These are phyloP conservation scores for Cystobasidium ongulense DNA, from an alignment of 768 basidiomycete species.

Conservation along the genomic window DNA sequence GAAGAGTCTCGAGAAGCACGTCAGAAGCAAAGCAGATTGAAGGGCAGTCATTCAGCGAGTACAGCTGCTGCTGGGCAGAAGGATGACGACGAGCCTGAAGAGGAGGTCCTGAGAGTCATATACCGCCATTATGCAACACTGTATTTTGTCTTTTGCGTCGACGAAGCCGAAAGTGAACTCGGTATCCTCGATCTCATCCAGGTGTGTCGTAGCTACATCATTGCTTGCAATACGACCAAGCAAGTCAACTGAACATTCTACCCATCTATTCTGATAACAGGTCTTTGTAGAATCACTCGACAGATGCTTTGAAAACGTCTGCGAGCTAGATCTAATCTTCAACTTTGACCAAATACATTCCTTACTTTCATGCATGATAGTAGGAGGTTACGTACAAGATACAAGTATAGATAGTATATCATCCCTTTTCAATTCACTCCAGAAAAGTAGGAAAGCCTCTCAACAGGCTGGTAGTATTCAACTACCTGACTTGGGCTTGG, in stretches of 20 bases:
- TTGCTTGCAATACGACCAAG: slow-evolving; percentile 2
- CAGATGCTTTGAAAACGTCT: slow-evolving; percentile 93
- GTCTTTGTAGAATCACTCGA: slow-evolving; percentile 97
- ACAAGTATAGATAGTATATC: slow-evolving; percentile 48
- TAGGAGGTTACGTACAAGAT: slow-evolving; percentile 91
- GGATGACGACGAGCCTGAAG: slow-evolving; percentile 38
- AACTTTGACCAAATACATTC: slow-evolving; percentile 99
- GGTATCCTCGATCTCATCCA: slow-evolving; percentile 94
- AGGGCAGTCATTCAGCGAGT: slow-evolving; percentile 43
- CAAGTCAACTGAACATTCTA: neutral
- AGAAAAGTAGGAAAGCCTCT: slow-evolving; percentile 9
- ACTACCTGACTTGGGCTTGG: slow-evolving; percentile 10
- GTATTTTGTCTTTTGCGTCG: slow-evolving; percentile 94
- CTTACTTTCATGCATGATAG: slow-evolving; percentile 89
- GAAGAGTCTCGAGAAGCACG: slow-evolving; percentile 20
- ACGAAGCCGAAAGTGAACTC: slow-evolving; percentile 89
- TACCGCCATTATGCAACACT: slow-evolving; percentile 94
- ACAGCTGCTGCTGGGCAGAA: neutral
- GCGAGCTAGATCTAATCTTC: slow-evolving; percentile 94
- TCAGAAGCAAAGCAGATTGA: slow-evolving; percentile 11
- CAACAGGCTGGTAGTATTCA: slow-evolving; percentile 19
- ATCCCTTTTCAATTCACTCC: slow-evolving; percentile 8
- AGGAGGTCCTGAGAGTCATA: slow-evolving; percentile 62
- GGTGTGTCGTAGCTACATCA: slow-evolving; percentile 50
- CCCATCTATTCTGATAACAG: slow-evolving; percentile 47